Percentiles rank a stretch among this genome's conserved stretches.
phyloP scores from a whole-genome alignment of 768 basidiomycete genomes.

The Gautieria morchelliformis region DNA sequence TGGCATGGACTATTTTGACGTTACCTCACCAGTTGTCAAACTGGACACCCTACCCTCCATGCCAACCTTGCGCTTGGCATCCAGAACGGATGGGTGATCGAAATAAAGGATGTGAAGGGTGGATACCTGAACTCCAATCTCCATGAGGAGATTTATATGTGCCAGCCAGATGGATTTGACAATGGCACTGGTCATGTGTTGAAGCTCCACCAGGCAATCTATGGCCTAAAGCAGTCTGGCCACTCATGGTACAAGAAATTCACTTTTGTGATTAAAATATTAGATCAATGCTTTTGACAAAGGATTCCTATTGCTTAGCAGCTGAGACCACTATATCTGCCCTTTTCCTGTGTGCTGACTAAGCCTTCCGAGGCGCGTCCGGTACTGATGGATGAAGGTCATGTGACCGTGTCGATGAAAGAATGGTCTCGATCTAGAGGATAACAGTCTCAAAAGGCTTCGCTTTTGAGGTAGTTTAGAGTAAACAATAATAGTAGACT shows the following conservation, averaged over 20 bases:
- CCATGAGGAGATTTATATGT: slow-evolving; percentile 27
- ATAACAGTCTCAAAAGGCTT: too few species aligned
- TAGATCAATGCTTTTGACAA: too few species aligned
- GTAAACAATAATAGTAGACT: too few species aligned
- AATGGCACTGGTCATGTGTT: slow-evolving; percentile 15
- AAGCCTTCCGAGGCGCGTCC: too few species aligned
- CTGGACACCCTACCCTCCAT: slow-evolving; percentile 26
- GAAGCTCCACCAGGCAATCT: slow-evolving; percentile 15
- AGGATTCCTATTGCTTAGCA: too few species aligned
- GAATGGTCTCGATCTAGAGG: too few species aligned
- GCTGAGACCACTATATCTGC: too few species aligned
- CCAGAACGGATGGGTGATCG: slow-evolving; percentile 18
- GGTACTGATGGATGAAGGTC: too few species aligned
- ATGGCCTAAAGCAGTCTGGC: slow-evolving; percentile 23
- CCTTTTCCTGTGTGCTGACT: too few species aligned
- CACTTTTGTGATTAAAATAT: slow-evolving; percentile 13
- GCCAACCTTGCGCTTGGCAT: slow-evolving; percentile 19
- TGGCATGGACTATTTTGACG: slow-evolving; percentile 22
- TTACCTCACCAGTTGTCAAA: slow-evolving; percentile 30
- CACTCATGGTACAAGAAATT: slow-evolving; percentile 23
- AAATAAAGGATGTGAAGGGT: slow-evolving; percentile 21
- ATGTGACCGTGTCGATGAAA: too few species aligned
- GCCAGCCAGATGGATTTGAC: too few species aligned
- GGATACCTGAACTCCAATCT: slow-evolving; percentile 23
- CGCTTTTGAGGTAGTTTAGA: too few species aligned